phyloP scores from a whole-genome alignment of 345 rosid species.

The Cardamine resedifolia region DNA sequence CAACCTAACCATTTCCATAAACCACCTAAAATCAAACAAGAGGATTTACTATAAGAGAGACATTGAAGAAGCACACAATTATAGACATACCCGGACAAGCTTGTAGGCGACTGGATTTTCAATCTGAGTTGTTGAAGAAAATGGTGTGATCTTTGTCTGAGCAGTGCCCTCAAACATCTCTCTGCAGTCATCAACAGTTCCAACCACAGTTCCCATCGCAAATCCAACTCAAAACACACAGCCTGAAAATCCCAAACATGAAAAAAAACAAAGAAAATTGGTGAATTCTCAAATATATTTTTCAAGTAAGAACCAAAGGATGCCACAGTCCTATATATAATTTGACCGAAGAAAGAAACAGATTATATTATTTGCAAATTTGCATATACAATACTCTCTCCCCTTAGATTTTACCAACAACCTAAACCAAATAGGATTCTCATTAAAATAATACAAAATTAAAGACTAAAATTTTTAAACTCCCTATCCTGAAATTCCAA shows the following conservation, averaged over 20 bases:
- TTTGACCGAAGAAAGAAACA: neutral
- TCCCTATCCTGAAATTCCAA: neutral
- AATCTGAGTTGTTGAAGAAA: conserved; percentile 51
- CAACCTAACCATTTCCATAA: conserved; percentile 53
- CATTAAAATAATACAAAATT: neutral
- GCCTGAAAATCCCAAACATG: conserved; percentile 45
- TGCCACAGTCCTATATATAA: neutral
- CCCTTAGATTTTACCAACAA: neutral
- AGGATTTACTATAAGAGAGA: neutral
- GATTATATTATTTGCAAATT: neutral
- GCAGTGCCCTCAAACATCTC: conserved; percentile 49
- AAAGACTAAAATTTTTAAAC: neutral
- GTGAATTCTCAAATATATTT: neutral
- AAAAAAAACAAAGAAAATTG: neutral
- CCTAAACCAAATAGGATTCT: conserved; percentile 1
- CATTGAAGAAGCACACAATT: neutral
- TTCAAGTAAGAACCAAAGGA: neutral
- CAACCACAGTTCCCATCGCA: conserved; percentile 86
- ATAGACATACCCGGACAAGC: conserved; percentile 79
- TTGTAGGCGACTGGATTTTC: conserved; percentile 79
- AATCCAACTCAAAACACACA: conserved; percentile 67
- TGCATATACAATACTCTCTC: neutral
- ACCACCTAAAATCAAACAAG: neutral
- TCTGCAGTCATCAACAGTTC: conserved; percentile 57
- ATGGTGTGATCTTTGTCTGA: conserved; percentile 41